Evolutionary conservation across 2,329 filamentous ascomycete genomes (phyloP).

Genomic region (Aphanocladium album): DNA sequence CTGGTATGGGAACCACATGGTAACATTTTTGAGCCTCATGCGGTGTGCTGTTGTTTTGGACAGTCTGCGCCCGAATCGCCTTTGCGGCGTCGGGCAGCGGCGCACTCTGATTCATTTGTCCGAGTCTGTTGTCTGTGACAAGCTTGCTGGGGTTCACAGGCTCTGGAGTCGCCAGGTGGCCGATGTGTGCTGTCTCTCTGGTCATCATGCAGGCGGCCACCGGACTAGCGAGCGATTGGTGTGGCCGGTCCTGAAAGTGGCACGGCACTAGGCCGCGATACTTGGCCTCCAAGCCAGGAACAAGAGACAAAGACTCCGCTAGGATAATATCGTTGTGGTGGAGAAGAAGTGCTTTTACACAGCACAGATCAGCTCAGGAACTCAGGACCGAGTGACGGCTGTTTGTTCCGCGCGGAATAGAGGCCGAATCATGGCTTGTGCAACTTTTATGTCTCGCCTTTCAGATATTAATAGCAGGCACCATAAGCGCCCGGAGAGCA

Average conservation of each 20-base stretch:
- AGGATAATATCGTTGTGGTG: not conserved
- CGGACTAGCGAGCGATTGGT: not conserved
- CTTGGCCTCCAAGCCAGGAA: slow-evolving; percentile 5
- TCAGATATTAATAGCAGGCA: slow-evolving; percentile 9
- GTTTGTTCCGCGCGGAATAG: not conserved
- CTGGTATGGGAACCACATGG: not conserved
- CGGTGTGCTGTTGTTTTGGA: not conserved
- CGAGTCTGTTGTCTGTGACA: not conserved
- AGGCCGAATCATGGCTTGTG: not conserved
- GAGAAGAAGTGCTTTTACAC: not conserved
- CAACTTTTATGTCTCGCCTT: not conserved
- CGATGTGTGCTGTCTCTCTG: not conserved
- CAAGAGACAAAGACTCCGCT: slow-evolving; percentile 6
- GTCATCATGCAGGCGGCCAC: not conserved
- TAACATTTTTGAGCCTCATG: not conserved
- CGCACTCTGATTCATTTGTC: not conserved
- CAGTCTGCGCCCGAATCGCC: not conserved
- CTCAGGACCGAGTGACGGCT: not conserved
- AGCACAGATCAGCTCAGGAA: not conserved
- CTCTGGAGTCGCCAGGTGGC: not conserved
- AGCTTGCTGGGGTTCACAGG: not conserved
- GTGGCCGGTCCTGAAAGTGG: not conserved
- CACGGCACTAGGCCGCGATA: slow-evolving; percentile 7
- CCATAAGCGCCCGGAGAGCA: slow-evolving; percentile 1
- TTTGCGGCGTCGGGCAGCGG: not conserved